Percentiles rank a stretch among this genome's conserved stretches.
phyloP scores from a whole-genome alignment of 2,329 filamentous ascomycete genomes.

The Claviceps quebecensis region DNA sequence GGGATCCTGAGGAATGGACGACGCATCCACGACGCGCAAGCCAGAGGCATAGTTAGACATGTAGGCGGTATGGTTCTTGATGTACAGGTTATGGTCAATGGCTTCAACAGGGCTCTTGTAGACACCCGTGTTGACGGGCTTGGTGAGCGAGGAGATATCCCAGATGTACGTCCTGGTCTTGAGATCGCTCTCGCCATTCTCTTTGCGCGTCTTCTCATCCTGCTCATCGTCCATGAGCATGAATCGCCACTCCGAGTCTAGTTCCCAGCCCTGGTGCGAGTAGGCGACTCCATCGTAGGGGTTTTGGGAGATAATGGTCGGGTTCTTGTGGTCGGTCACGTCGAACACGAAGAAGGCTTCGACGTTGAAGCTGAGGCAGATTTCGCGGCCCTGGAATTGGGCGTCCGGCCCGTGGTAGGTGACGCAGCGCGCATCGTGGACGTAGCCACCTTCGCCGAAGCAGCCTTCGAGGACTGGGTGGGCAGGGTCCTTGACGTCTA shows the following conservation, averaged over 20 bases:
- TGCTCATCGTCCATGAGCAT: conserved; percentile 37
- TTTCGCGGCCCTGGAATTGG: conserved; percentile 26
- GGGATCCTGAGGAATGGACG: conserved; percentile 19
- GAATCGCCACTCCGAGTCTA: conserved; percentile 28
- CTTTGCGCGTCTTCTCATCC: conserved; percentile 30
- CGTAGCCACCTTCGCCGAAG: conserved; percentile 34
- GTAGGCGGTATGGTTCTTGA: conserved; percentile 25
- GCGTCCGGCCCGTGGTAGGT: conserved; percentile 34
- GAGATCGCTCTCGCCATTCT: conserved; percentile 18
- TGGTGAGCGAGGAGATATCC: conserved; percentile 26
- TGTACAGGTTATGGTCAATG: conserved; percentile 34
- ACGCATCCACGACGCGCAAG: conserved; percentile 24
- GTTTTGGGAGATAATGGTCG: conserved; percentile 33
- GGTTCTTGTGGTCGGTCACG: conserved; percentile 30
- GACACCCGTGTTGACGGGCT: conserved; percentile 24
- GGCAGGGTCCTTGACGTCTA: conserved; percentile 37
- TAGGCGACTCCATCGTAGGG: conserved; percentile 37
- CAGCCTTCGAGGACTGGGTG: conserved; percentile 37
- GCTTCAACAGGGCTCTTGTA: conserved; percentile 24
- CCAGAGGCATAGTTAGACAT: conserved; percentile 35
- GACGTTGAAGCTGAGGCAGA: conserved; percentile 40
- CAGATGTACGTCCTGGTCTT: conserved; percentile 32
- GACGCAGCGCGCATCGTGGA: conserved; percentile 39
- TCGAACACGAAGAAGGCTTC: conserved; percentile 30
- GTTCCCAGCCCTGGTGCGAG: conserved; percentile 42